Evolutionary conservation across 345 rosid genomes (phyloP), one percentile per base, ranked within the genome.

Genomic region (Aquilaria sinensis): DNA sequence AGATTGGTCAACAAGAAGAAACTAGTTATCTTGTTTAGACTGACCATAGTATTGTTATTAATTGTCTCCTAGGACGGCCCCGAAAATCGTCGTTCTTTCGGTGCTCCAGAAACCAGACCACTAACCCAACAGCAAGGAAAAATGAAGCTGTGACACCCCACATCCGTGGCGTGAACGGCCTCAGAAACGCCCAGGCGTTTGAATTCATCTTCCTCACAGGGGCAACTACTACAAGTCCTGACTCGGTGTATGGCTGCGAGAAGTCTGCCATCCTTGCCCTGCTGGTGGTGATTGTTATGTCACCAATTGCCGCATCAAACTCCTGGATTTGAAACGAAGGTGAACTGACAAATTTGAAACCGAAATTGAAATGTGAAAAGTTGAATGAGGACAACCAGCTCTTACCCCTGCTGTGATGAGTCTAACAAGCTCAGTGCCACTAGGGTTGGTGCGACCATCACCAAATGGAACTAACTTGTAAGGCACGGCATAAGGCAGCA

Each of bases 401-500:
- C 93, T 84, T 61, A 87, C 93, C 52, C 84, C 86, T 5, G 84
- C 66, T n/a, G 84, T 78, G 57, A 87, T 78, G 70, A 74, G 31
- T 31, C 82, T 77, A 51, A 87, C 87, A 54, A 84, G 83, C 70
- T 84, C 87, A 58, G 81, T 63, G 60, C 61, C 71, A 69, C 86
- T 84, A 9, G 87, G 88, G 62, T 82, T 84, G 31, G 51, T 72
- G 60, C 46, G 72, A 15, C 87, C 87, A 62, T 77, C 77, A 33
- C 96, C 97, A 5, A 70, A 86, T 23, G 96, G 80, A 1, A 78
- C 46, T 12, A 89, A 73, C 66, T 83, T 82, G 51, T 78, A 87
- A 1, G 96, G 96, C 56, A 90, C 86, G 54, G 96, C 96, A 70
- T 93, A 93, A 31, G 97, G 94, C 75, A 93, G 68, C 71, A 88